These are phyloP conservation scores for Nemania abortiva DNA, from an alignment of 2,329 filamentous ascomycete genomes.

Conservation along the genomic window DNA sequence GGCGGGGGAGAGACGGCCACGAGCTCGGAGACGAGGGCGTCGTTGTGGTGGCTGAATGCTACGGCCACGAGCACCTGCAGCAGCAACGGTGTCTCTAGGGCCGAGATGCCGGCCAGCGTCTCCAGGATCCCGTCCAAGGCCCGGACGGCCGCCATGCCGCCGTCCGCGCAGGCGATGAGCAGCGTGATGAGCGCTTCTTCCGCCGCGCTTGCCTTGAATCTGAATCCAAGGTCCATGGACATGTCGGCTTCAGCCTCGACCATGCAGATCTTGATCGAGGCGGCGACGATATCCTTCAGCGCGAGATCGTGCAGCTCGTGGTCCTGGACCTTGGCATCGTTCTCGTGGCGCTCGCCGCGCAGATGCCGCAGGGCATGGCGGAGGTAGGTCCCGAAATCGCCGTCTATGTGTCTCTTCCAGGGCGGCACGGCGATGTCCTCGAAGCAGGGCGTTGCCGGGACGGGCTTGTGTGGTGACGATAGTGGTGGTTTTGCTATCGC, in stretches of 20 bases:
- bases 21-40: slow-evolving; percentile 17
- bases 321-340: slow-evolving; percentile 17
- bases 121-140: slow-evolving; percentile 1
- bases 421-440: slow-evolving; percentile 19
- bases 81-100: slow-evolving; percentile 6
- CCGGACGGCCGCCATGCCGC: not conserved
- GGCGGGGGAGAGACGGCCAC: slow-evolving; percentile 14
- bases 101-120: slow-evolving; percentile 11
- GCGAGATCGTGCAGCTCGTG: slow-evolving; percentile 17
- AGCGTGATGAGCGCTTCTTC: slow-evolving; percentile 16
- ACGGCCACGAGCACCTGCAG: slow-evolving; percentile 22
- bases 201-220: not conserved
- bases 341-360: slow-evolving; percentile 13
- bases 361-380: slow-evolving; percentile 21
- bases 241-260: slow-evolving; percentile 4
- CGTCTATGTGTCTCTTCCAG: slow-evolving; percentile 5
- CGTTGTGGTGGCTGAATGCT: slow-evolving; percentile 19
- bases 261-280: slow-evolving; percentile 25
- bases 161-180: slow-evolving; percentile 19
- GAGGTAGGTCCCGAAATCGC: slow-evolving; percentile 22
- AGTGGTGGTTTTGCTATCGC: too few relatives aligned
- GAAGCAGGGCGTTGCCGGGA: slow-evolving; percentile 18
- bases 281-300: slow-evolving; percentile 11
- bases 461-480: not conserved
- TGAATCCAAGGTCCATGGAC: not conserved